Evolutionary conservation across 495 filamentous ascomycete species (phyloP).

Genomic region (Talaromyces borbonicus): DNA sequence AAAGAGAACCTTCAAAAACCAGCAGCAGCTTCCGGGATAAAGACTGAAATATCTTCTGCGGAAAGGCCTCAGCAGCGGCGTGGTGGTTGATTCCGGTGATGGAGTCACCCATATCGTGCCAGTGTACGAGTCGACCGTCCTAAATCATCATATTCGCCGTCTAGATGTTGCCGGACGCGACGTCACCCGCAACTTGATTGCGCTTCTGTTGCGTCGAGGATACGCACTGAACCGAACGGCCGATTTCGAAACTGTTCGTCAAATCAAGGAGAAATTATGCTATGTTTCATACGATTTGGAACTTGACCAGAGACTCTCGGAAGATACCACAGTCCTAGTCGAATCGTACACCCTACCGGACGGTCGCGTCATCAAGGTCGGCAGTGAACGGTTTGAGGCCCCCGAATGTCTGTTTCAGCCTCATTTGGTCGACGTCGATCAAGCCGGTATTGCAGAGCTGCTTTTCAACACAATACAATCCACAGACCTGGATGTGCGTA

Average conservation of each 20-base stretch:
- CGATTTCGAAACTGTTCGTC: constrained; percentile 97
- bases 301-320: constrained; percentile 87
- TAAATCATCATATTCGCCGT: constrained; percentile 90
- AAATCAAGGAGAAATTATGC: constrained; percentile 99
- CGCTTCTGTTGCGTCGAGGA: constrained; percentile 84
- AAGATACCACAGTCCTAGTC: constrained; percentile 95
- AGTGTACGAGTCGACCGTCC: constrained; percentile 92
- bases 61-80: constrained; percentile 80
- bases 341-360: constrained; percentile 96
- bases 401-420: constrained; percentile 99
- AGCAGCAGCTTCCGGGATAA: background rate
- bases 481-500: constrained; percentile 89
- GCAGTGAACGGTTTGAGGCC: constrained; percentile 94
- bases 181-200: constrained; percentile 94
- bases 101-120: constrained; percentile 98
- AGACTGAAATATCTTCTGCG: background rate
- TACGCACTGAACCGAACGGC: constrained; percentile 97
- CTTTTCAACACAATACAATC: constrained; percentile 97
- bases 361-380: constrained; percentile 89
- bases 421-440: constrained; percentile 94
- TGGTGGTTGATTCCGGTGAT: constrained; percentile 96
- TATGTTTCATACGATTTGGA: constrained; percentile 98
- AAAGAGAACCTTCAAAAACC: constrained; percentile 10
- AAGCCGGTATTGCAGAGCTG: constrained; percentile 92
- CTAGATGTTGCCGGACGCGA: constrained; percentile 95